A percentile compares a stretch with the other conserved stretches of the same genome.
These are phyloP conservation scores for Mycena chlorophos DNA, from an alignment of 768 basidiomycete species.

Conservation along the genomic window DNA sequence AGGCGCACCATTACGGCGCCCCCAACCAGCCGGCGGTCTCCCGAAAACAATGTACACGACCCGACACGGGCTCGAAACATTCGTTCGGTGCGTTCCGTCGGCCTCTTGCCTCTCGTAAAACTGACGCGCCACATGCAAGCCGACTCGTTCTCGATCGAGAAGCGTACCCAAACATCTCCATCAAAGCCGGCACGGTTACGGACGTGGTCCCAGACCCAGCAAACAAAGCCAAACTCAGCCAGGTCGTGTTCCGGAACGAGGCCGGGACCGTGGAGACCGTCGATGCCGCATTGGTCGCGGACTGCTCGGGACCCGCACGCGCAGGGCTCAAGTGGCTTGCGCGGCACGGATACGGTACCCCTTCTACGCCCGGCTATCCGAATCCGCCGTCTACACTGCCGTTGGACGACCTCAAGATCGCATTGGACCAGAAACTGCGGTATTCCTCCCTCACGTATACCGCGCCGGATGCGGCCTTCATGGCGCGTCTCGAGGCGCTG, in stretches of 20 bases:
- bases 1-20: slow-evolving; percentile 13
- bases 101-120: background rate
- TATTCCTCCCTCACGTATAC: slow-evolving; percentile 24
- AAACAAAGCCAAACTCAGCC: slow-evolving; percentile 13
- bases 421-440: slow-evolving; percentile 28
- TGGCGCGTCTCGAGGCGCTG: slow-evolving; percentile 13
- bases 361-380: background rate
- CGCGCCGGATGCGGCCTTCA: slow-evolving; percentile 8
- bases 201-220: slow-evolving; percentile 21
- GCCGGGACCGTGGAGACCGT: slow-evolving; percentile 13
- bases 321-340: slow-evolving; percentile 30
- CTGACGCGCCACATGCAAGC: slow-evolving; percentile 4
- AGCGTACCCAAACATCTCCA: slow-evolving; percentile 25
- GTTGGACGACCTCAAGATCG: slow-evolving; percentile 19
- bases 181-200: slow-evolving; percentile 30
- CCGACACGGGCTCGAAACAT: slow-evolving; percentile 31
- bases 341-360: slow-evolving; percentile 22
- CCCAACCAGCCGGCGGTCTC: slow-evolving; percentile 10
- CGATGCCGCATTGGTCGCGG: slow-evolving; percentile 25
- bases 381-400: slow-evolving; percentile 12
- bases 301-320: slow-evolving; percentile 32
- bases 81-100: slow-evolving; percentile 19
- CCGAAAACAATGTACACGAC: slow-evolving; percentile 24
- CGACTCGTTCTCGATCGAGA: slow-evolving; percentile 26
- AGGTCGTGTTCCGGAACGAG: slow-evolving; percentile 20